Percentiles rank a stretch among this genome's conserved stretches.
Conservation (phyloP, 257 asterid genomes). For the Rubia yunnanensis region DNA sequence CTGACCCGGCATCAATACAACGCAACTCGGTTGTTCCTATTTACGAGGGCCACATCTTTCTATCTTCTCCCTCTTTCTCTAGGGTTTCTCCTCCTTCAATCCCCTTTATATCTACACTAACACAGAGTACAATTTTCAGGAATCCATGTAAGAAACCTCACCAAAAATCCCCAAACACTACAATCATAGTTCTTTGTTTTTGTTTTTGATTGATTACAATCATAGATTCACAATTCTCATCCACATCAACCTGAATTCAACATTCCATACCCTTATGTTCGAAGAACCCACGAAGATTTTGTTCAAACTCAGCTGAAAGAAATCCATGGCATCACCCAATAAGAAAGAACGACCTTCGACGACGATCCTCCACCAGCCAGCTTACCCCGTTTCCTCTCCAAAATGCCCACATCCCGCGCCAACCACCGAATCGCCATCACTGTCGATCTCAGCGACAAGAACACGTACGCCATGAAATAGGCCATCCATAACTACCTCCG, state of each 20-base stretch:
- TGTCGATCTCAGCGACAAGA: constrained; percentile 70
- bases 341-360: constrained; percentile 29
- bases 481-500: constrained; percentile 67
- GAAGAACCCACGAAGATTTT: not conserved
- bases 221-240: too few relatives aligned
- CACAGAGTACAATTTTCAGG: constrained; percentile 5
- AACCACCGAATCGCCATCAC: constrained; percentile 57
- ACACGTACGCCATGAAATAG: constrained; percentile 63
- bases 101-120: too few relatives aligned
- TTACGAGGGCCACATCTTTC: too few relatives aligned
- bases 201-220: too few relatives aligned
- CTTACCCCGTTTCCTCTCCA: constrained; percentile 53
- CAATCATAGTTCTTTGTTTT: too few relatives aligned
- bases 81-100: too few relatives aligned
- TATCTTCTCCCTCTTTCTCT: too few relatives aligned
- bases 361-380: constrained; percentile 52
- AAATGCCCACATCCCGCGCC: too few relatives aligned
- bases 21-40: too few relatives aligned
- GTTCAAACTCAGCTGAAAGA: not conserved
- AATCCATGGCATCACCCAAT: constrained; percentile 40
- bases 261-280: not conserved
- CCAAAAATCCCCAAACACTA: not conserved
- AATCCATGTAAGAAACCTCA: not conserved
- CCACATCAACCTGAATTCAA: not conserved
- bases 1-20: too few relatives aligned